Conservation (phyloP, 768 basidiomycete genomes). For the Boletus bicolor region DNA sequence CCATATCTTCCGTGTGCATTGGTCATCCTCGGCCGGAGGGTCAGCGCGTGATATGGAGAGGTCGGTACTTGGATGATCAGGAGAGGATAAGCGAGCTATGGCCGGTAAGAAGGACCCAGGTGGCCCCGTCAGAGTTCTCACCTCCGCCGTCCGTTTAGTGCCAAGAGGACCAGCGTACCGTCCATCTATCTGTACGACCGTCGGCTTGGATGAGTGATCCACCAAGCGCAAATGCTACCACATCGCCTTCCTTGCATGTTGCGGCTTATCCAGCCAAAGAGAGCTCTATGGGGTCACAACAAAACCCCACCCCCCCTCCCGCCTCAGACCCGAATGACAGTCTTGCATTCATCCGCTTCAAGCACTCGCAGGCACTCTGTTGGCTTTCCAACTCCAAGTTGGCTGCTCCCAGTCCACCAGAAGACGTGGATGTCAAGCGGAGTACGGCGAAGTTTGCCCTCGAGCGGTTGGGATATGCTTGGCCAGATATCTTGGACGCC, state of each 20-base stretch:
- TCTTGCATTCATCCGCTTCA: slow-evolving; percentile 22
- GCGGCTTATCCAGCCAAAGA: background rate
- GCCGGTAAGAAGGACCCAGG: slow-evolving; percentile 47
- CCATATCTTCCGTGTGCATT: slow-evolving; percentile 56
- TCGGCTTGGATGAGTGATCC: slow-evolving; percentile 67
- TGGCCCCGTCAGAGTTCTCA: slow-evolving; percentile 3
- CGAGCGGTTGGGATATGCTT: slow-evolving; percentile 36
- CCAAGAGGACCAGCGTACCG: slow-evolving; percentile 52
- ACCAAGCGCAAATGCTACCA: slow-evolving; percentile 32
- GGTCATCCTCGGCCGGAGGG: slow-evolving; percentile 68
- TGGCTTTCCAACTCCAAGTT: slow-evolving; percentile 24
- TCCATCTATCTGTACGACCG: slow-evolving; percentile 79
- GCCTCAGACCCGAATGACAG: background rate
- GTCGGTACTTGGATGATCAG: slow-evolving; percentile 59
- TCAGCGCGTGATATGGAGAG: slow-evolving; percentile 75
- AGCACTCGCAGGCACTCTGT: slow-evolving; percentile 25
- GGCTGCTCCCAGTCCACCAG: slow-evolving; percentile 6
- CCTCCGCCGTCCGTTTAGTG: slow-evolving; percentile 35
- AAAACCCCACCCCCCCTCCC: background rate
- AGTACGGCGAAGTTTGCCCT: slow-evolving; percentile 28
- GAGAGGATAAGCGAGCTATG: slow-evolving; percentile 67
- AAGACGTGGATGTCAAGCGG: slow-evolving; percentile 16
- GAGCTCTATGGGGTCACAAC: background rate
- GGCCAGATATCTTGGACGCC: slow-evolving; percentile 44
- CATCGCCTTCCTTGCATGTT: slow-evolving; percentile 5